Conservation (phyloP, 805 yeast species). For the Isabelozyma gotoi region DNA sequence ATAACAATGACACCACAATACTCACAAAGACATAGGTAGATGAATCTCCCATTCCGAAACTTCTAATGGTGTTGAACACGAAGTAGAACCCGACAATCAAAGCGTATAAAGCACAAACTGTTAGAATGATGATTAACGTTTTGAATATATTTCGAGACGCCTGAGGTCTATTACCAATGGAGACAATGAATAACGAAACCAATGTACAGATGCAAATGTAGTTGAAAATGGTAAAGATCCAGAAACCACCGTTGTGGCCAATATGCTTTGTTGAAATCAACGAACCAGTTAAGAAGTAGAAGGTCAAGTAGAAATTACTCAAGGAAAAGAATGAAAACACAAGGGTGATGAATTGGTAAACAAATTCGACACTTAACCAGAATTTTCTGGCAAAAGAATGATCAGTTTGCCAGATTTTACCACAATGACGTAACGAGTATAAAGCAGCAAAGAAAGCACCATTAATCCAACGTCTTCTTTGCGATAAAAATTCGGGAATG, state of each 20-base stretch:
- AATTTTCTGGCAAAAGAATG: constrained; percentile 71
- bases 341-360: constrained; percentile 78
- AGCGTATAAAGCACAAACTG: constrained; percentile 80
- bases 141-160: constrained; percentile 84
- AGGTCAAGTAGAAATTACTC: constrained; percentile 88
- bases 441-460: constrained; percentile 95
- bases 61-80: constrained; percentile 53
- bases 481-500: constrained; percentile 82
- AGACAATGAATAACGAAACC: constrained; percentile 85
- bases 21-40: constrained; percentile 60
- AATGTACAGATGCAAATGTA: constrained; percentile 80
- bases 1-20: constrained; percentile 77
- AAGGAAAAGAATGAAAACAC: constrained; percentile 90
- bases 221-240: constrained; percentile 81
- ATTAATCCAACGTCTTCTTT: constrained; percentile 94
- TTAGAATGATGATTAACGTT: constrained; percentile 66
- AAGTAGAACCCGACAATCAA: constrained; percentile 80
- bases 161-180: constrained; percentile 97
- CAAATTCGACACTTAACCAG: constrained; percentile 71
- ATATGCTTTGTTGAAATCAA: constrained; percentile 46
- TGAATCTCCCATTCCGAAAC: constrained; percentile 39
- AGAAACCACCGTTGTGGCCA: constrained; percentile 73
- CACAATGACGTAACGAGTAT: constrained; percentile 78
- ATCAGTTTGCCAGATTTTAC: constrained; percentile 73
- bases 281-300: constrained; percentile 90